Evolutionary conservation across 257 asterid species (phyloP).

Genomic region (Solanum tarijense): DNA sequence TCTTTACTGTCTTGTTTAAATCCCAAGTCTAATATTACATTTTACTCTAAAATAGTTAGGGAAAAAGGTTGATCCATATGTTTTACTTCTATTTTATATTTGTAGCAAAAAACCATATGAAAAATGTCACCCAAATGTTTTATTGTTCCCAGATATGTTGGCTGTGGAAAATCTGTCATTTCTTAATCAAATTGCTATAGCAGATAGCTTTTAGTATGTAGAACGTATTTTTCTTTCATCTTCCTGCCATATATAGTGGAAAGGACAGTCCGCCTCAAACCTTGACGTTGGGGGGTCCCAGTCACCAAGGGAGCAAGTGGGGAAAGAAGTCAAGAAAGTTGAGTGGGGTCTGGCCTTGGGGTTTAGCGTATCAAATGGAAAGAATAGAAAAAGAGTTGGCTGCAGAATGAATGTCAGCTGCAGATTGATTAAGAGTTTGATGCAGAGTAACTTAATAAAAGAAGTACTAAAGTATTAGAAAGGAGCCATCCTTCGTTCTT

Average conservation of each 20-base stretch:
- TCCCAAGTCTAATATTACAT: not conserved
- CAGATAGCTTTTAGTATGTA: not conserved
- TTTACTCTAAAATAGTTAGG: not conserved
- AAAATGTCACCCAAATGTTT: not conserved
- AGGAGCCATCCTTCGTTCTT: not conserved
- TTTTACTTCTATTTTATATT: not conserved
- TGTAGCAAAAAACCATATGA: not conserved
- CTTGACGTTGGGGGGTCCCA: not conserved
- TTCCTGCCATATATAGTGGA: not conserved
- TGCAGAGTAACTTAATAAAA: not conserved
- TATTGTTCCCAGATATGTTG: not conserved
- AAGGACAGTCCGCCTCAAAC: not conserved
- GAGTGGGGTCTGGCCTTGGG: not conserved
- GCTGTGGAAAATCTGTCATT: not conserved
- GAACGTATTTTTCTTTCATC: not conserved
- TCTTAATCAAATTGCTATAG: not conserved
- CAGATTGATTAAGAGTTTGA: not conserved
- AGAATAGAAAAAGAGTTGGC: not conserved
- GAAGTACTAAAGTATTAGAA: not conserved
- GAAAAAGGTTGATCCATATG: not conserved
- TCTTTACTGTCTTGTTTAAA: not conserved
- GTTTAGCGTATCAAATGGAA: not conserved
- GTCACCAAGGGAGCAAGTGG: not conserved
- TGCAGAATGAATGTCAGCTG: not conserved
- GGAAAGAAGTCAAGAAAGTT: not conserved